Evolutionary conservation across 768 basidiomycete species (phyloP), one percentile per base, ranked within the genome.

Genomic region (Pluteus cervinus): DNA sequence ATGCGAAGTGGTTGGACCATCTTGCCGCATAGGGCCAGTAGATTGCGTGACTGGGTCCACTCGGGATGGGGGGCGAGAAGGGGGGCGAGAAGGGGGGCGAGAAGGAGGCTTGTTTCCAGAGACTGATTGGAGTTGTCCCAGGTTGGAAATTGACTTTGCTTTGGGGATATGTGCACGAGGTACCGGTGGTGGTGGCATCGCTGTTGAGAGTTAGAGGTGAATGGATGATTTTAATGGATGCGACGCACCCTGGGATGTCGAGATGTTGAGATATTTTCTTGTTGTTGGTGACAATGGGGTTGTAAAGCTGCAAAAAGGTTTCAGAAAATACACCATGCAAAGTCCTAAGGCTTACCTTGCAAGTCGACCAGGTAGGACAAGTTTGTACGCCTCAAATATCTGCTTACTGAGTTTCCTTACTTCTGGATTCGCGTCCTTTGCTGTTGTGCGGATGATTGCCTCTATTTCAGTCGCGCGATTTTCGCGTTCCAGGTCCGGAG

Each of bases 401-500:
- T 79, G 71, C 51, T 76, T 75, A 43, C 77, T 75, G 7, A 75
- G 55, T 53, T 77, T 83, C 46, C 89, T 68, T 20, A 89, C 73
- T 33, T 88, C 87, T 17, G 80, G 78, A 50, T 71, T 84, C 4
- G 85, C 74, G 56, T 92, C 89, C 20, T 74, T 71, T 10, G 78
- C 82, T 2, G 82, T 74, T 7, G 58, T 49, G 41, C 69, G 77
- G 46, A 92, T 85, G 32, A 86, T 70, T 8, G 57, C 64, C 55
- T 92, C 89, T 18, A 92, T 65, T 26, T 83, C 76, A 30, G 65
- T 65, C 1, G 76, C 79, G 11, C 81, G 64, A 0, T 61, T 42
- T 32, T 86, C 83, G 54, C 74, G 82, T 56, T 85, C 84, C 21
- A 88, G 55, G 46, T 88, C 84, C 0, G 84, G 83, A 7, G 86